A percentile compares a stretch with the other conserved stretches of the same genome.
These are phyloP conservation scores for Chaetothyriales sp. DNA, from an alignment of 2,329 filamentous ascomycete species.

Conservation along the genomic window DNA sequence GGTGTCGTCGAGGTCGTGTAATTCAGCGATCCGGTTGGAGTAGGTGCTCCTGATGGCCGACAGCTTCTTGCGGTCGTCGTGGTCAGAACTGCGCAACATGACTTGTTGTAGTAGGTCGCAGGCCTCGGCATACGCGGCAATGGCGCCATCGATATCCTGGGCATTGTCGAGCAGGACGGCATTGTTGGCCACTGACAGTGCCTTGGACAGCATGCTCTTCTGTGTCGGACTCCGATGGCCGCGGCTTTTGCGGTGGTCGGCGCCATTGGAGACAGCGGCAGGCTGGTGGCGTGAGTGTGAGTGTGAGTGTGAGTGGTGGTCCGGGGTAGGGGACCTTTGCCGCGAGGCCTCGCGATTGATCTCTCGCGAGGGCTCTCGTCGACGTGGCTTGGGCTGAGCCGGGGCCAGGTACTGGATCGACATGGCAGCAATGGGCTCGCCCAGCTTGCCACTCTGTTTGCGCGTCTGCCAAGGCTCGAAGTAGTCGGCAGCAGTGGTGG, in stretches of 20 bases:
- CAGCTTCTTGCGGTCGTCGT: conserved; percentile 78
- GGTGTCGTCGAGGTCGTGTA: conserved; percentile 50
- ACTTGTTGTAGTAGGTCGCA: conserved; percentile 79
- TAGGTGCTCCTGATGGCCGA: conserved; percentile 89
- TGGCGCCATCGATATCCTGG: conserved; percentile 81
- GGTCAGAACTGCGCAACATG: conserved; percentile 64
- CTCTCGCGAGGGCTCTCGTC: neutral
- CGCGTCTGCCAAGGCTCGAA: conserved; percentile 12
- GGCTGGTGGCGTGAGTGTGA: neutral
- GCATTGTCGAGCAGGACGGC: conserved; percentile 93
- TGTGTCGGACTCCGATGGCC: conserved; percentile 48
- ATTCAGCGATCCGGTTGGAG: conserved; percentile 72
- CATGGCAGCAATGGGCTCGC: conserved; percentile 12
- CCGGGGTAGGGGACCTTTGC: conserved; percentile 3
- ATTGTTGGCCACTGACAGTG: conserved; percentile 86
- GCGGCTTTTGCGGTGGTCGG: conserved; percentile 19
- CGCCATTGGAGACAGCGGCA: neutral
- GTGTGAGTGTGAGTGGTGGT: too few species aligned
- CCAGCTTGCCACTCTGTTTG: conserved; percentile 8
- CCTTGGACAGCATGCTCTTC: conserved; percentile 93
- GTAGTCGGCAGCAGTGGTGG: conserved; percentile 11
- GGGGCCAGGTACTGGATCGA: conserved; percentile 13
- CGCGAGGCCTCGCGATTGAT: conserved; percentile 4
- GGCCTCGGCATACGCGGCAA: conserved; percentile 80
- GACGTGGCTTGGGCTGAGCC: neutral